Evolutionary conservation across 768 basidiomycete species (phyloP).

Genomic region (Phylloporus arenicola): DNA sequence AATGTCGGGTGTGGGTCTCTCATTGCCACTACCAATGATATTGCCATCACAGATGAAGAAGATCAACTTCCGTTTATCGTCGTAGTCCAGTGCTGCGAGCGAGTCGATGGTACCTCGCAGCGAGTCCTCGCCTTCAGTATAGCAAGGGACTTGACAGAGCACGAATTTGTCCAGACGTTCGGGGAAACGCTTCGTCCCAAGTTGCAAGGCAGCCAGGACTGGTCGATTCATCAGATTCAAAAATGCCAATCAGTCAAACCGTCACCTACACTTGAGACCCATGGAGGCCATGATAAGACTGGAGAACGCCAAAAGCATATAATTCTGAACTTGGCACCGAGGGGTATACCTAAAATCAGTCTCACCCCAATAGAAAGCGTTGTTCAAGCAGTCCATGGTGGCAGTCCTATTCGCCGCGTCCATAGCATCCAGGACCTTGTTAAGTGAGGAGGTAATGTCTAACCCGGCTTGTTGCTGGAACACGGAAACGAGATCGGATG

Average conservation of each 20-base stretch:
- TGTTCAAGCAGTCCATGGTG: conserved; percentile 50
- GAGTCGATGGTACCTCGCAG: conserved; percentile 66
- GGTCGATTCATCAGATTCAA: conserved; percentile 7
- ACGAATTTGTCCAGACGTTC: conserved; percentile 68
- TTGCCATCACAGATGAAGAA: conserved; percentile 68
- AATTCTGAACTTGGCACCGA: conserved; percentile 58
- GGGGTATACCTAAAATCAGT: conserved; percentile 54
- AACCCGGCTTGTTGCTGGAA: conserved; percentile 57
- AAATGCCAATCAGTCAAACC: not conserved
- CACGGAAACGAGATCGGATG: conserved; percentile 41
- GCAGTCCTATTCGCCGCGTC: conserved; percentile 33
- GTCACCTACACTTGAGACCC: conserved; percentile 49
- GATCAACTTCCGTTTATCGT: conserved; percentile 65
- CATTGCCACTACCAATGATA: conserved; percentile 66
- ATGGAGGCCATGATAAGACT: conserved; percentile 54
- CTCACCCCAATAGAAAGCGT: conserved; percentile 53
- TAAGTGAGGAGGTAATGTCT: conserved; percentile 51
- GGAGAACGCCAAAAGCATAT: conserved; percentile 51
- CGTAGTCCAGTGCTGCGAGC: conserved; percentile 57
- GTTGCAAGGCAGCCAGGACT: conserved; percentile 65
- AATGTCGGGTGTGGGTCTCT: conserved; percentile 59
- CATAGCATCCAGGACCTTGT: conserved; percentile 41
- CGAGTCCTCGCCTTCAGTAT: conserved; percentile 68
- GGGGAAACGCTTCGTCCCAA: conserved; percentile 53
- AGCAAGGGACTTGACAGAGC: conserved; percentile 64